Percentiles rank a stretch among this genome's conserved stretches.
These are phyloP conservation scores for Fusarium stilboides DNA, from an alignment of 2,329 filamentous ascomycete species.

Conservation along the genomic window DNA sequence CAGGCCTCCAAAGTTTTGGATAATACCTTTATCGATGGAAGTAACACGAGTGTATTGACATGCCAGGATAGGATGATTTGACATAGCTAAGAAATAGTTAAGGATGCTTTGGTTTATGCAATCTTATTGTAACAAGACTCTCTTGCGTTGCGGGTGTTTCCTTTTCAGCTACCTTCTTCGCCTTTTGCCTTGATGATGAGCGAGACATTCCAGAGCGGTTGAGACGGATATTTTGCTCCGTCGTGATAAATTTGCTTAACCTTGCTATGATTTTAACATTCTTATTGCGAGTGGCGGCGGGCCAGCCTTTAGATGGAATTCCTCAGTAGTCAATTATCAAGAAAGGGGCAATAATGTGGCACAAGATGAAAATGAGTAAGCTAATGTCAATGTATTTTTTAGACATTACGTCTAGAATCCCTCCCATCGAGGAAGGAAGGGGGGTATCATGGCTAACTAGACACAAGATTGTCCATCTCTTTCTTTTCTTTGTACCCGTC, in stretches of 20 bases:
- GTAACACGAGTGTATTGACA: not conserved
- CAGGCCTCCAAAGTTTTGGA: not conserved
- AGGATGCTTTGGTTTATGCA: not conserved
- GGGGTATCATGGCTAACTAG: slow-evolving; percentile 39
- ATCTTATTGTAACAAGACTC: not conserved
- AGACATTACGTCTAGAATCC: slow-evolving; percentile 48
- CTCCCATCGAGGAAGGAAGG: slow-evolving; percentile 18
- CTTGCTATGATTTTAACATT: not conserved
- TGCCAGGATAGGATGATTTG: not conserved
- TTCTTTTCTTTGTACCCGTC: slow-evolving; percentile 41
- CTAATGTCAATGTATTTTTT: slow-evolving; percentile 25
- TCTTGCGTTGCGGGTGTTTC: no score
- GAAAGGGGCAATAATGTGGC: not conserved
- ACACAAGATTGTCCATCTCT: slow-evolving; percentile 32
- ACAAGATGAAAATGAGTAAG: not conserved
- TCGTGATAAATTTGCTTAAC: not conserved
- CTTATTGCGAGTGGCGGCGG: slow-evolving; percentile 12
- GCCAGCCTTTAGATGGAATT: not conserved
- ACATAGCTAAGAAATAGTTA: not conserved
- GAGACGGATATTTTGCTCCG: not conserved
- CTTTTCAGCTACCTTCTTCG: not conserved
- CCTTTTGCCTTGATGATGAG: not conserved
- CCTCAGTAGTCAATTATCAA: not conserved
- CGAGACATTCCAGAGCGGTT: slow-evolving; percentile 24
- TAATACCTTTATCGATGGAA: no score